phyloP scores from a whole-genome alignment of 805 yeast species.

The Yarrowia osloensis region DNA sequence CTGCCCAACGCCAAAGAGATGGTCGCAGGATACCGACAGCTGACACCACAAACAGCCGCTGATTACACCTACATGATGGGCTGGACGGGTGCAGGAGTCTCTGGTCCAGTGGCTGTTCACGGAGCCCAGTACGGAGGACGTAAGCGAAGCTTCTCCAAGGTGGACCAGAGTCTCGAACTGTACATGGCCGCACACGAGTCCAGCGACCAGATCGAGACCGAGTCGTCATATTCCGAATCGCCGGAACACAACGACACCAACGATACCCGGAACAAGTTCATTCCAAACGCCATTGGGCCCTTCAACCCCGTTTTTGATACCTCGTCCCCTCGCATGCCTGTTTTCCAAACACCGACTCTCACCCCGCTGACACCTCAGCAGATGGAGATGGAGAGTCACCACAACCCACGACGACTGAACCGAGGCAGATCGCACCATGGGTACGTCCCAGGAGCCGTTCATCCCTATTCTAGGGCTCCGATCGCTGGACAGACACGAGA shows the following conservation, averaged over 20 bases:
- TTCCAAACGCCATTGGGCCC: not conserved
- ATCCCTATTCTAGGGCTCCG: constrained; percentile 9
- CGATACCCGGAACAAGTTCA: not conserved
- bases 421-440: constrained; percentile 23
- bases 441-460: not conserved
- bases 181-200: not conserved
- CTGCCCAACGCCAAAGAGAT: constrained; percentile 4
- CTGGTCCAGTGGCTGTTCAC: not conserved
- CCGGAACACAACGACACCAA: not conserved
- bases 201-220: not conserved
- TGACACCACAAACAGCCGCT: constrained; percentile 9
- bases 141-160: not conserved
- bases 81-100: constrained; percentile 5
- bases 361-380: constrained; percentile 5
- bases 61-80: constrained; percentile 26
- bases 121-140: not conserved
- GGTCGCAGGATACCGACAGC: constrained; percentile 6
- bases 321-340: constrained; percentile 20
- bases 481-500: not conserved
- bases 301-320: constrained; percentile 14
- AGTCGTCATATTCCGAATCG: not conserved
- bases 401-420: constrained; percentile 3
- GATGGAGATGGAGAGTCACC: not conserved
- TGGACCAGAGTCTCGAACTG: not conserved
- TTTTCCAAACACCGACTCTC: not conserved